These are phyloP conservation scores for Hansenula lynferdii DNA, from an alignment of 1,139 yeast species.

Conservation along the genomic window DNA sequence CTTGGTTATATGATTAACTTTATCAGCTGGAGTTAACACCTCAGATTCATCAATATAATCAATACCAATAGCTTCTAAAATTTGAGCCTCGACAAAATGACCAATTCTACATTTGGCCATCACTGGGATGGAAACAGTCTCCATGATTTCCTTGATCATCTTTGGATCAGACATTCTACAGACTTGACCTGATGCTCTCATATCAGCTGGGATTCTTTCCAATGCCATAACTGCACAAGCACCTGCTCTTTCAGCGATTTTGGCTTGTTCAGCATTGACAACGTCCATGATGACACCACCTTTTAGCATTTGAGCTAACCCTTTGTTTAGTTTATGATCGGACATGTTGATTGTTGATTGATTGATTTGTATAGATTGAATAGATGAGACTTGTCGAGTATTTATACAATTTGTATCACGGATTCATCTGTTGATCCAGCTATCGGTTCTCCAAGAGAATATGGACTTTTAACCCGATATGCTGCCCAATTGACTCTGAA, in stretches of 20 bases:
- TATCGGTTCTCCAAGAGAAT: too few species aligned
- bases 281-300: constrained; percentile 71
- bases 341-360: constrained; percentile 8
- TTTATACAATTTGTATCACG: too few species aligned
- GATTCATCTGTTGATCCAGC: too few species aligned
- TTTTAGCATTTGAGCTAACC: constrained; percentile 85
- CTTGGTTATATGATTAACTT: constrained; percentile 61
- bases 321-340: constrained; percentile 54
- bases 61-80: constrained; percentile 65
- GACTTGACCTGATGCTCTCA: constrained; percentile 79
- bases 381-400: too few species aligned
- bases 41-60: constrained; percentile 87
- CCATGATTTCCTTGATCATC: constrained; percentile 75
- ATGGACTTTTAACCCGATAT: too few species aligned
- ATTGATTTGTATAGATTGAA: too few species aligned
- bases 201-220: constrained; percentile 84
- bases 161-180: constrained; percentile 87
- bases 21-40: constrained; percentile 81
- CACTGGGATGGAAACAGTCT: constrained; percentile 61
- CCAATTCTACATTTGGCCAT: constrained; percentile 92
- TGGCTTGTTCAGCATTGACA: constrained; percentile 54
- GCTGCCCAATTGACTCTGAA: too few species aligned
- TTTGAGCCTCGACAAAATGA: constrained; percentile 79
- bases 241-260: constrained; percentile 78
- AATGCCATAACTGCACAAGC: constrained; percentile 92